Evolutionary conservation across 768 basidiomycete genomes (phyloP).

Genomic region (Tubosaeta sp.): DNA sequence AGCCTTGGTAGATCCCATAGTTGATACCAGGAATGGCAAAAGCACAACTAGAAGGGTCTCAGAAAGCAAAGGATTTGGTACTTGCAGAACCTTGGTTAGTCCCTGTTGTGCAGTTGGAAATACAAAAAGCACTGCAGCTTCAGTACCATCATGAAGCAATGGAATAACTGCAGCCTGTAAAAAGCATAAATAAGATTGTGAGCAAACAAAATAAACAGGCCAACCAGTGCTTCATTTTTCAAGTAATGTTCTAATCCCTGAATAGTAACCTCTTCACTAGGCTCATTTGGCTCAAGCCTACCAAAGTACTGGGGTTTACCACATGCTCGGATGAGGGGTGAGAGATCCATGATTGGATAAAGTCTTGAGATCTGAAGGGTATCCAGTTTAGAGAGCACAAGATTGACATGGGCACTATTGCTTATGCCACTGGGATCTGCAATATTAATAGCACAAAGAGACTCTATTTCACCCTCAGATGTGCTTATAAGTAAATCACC

Average conservation of each 20-base stretch:
- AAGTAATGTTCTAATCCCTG: slow-evolving; percentile 43
- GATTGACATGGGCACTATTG: slow-evolving; percentile 46
- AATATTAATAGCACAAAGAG: slow-evolving; percentile 47
- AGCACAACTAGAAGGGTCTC: slow-evolving; percentile 23
- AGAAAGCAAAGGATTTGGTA: slow-evolving; percentile 32
- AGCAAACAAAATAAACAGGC: slow-evolving; percentile 9
- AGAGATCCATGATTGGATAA: slow-evolving; percentile 45
- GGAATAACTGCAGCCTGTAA: slow-evolving; percentile 48
- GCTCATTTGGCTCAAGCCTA: slow-evolving; percentile 39
- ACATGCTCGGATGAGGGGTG: slow-evolving; percentile 46
- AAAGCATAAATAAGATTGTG: slow-evolving; percentile 1
- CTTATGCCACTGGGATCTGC: slow-evolving; percentile 41
- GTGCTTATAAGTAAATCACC: slow-evolving; percentile 48
- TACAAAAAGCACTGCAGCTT: slow-evolving; percentile 55
- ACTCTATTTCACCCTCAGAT: slow-evolving; percentile 34
- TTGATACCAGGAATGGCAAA: slow-evolving; percentile 23
- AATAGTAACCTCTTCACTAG: slow-evolving; percentile 39
- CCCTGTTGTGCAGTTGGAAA: slow-evolving; percentile 38
- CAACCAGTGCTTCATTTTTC: slow-evolving; percentile 44
- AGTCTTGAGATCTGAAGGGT: slow-evolving; percentile 44
- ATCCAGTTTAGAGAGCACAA: slow-evolving; percentile 39
- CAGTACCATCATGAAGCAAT: slow-evolving; percentile 41
- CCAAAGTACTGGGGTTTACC: slow-evolving; percentile 50
- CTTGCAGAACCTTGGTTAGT: slow-evolving; percentile 37
- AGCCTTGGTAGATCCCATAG: slow-evolving; percentile 4